phyloP scores from a whole-genome alignment of 495 filamentous ascomycete species.

The Neurospora sp. region DNA sequence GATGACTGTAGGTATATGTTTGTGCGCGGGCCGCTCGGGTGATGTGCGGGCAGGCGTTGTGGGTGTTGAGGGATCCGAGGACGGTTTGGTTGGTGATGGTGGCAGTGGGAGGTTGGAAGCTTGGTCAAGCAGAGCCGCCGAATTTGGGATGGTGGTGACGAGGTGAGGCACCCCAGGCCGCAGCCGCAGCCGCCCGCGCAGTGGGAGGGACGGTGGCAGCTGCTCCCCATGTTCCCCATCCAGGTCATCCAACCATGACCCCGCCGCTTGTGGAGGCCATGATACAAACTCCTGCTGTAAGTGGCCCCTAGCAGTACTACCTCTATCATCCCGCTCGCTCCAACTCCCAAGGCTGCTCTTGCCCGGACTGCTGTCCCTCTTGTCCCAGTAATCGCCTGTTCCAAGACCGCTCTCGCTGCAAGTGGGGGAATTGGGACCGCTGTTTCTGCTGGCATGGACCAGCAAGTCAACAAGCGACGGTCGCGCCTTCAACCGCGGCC shows the following conservation, averaged over 20 bases:
- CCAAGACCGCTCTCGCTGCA: background rate
- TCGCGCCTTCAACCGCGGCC: constrained; percentile 56
- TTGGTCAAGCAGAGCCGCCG: constrained; percentile 9
- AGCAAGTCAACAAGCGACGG: constrained; percentile 67
- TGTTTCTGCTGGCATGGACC: constrained; percentile 27
- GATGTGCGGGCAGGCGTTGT: constrained; percentile 17
- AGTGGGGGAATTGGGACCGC: constrained; percentile 9
- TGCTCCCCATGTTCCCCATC: background rate
- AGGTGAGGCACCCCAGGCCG: constrained; percentile 2
- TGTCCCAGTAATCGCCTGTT: constrained; percentile 22
- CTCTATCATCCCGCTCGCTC: background rate
- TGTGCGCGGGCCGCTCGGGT: constrained; percentile 6
- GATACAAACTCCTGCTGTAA: constrained; percentile 4
- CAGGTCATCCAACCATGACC: background rate
- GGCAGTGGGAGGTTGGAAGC: constrained; percentile 30
- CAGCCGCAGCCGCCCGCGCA: constrained; percentile 1
- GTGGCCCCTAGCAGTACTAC: background rate
- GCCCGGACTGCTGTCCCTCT: constrained; percentile 16
- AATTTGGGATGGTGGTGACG: constrained; percentile 1
- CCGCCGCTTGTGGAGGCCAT: constrained; percentile 14
- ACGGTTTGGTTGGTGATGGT: constrained; percentile 28
- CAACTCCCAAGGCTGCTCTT: constrained; percentile 6
- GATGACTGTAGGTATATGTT: constrained; percentile 9
- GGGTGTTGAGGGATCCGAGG: background rate
- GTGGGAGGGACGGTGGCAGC: constrained; percentile 9